Evolutionary conservation across 75 land plant species (phyloP).

Genomic region (Selaginella tamariscina): DNA sequence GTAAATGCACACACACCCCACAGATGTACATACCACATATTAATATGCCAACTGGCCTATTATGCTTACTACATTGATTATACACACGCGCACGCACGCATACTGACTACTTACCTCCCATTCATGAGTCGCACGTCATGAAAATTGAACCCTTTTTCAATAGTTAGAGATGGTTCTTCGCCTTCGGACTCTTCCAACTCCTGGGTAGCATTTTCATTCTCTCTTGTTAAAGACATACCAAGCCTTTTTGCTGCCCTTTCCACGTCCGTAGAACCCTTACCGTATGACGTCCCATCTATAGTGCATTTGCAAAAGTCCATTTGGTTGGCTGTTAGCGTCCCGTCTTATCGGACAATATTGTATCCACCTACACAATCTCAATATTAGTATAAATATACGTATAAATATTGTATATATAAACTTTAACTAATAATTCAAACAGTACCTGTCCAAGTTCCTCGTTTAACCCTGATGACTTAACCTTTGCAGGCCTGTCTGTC

Average conservation of each 20-base stretch:
- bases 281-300: neutral
- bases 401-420: too few relatives aligned
- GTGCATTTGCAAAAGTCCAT: constrained; percentile 9
- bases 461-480: constrained; percentile 9
- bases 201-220: too few relatives aligned
- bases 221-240: neutral
- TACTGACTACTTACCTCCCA: constrained; percentile 16
- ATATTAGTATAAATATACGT: too few relatives aligned
- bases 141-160: constrained; percentile 27
- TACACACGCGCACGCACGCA: too few relatives aligned
- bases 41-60: too few relatives aligned
- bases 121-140: constrained; percentile 28
- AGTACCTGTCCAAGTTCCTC: constrained; percentile 10
- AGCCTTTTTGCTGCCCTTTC: constrained; percentile 12
- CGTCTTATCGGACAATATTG: constrained; percentile 9
- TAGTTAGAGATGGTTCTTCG: neutral
- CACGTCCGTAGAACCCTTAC: constrained; percentile 6
- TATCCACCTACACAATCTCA: too few relatives aligned
- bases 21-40: too few relatives aligned
- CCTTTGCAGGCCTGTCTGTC: constrained; percentile 4
- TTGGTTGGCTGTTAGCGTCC: constrained; percentile 4
- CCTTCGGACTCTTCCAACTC: neutral
- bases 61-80: too few relatives aligned
- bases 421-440: too few relatives aligned
- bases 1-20: too few relatives aligned